Base-by-base conservation (phyloP, 176 grass and related monocot genomes). In the Neostapfia colusana region DNA sequence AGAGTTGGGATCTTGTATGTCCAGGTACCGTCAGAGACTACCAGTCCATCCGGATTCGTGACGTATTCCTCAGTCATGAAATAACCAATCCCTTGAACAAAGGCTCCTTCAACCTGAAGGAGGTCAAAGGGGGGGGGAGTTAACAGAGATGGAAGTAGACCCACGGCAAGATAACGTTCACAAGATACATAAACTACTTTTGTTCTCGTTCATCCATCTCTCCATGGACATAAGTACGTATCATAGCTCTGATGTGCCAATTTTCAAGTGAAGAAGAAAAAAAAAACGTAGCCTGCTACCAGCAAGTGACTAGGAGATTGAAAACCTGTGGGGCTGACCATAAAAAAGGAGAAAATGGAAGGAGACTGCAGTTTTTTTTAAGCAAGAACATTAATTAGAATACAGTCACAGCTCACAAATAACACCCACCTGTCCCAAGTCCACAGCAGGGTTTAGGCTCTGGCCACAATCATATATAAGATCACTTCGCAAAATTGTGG, bases 371-470 rank as follows among this genome's bases (percentile, higher is more conserved):
- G n/a, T 2, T 64, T 53, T 16, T 36, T 26, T 31, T 36, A 61
- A 78, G 46, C 31, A 50, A 36, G 40, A 56, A 53, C 7, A 39
- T 13, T 4, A 26, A 31, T 69, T 18, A 41, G 18, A 50, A 76
- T 17, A 63, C 15, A 20, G 13, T 55, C 21, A 69, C 45, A 48
- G 45, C 45, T 48, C 45, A 16, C 17, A 57, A 27, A 62, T 64
- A 77, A 44, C 45, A 67, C 76, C 20, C 28, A 98, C 95, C 95
- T 98, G 91, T 51, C 95, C 89, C 74, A 98, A 84, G 86, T 94
- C 95, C 68, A 98, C 82, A 25, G 91, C 94, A 81, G 90, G 90
- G 80, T 97, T 97, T 85, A 98, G 90, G 65, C 95, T 98, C 79
- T 86, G 95, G 18, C 95, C 95, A 77, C 85, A 98, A 68, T 98